Base-by-base conservation (phyloP, 2,329 filamentous ascomycete genomes). In the Ceratocystiopsis sp. region DNA sequence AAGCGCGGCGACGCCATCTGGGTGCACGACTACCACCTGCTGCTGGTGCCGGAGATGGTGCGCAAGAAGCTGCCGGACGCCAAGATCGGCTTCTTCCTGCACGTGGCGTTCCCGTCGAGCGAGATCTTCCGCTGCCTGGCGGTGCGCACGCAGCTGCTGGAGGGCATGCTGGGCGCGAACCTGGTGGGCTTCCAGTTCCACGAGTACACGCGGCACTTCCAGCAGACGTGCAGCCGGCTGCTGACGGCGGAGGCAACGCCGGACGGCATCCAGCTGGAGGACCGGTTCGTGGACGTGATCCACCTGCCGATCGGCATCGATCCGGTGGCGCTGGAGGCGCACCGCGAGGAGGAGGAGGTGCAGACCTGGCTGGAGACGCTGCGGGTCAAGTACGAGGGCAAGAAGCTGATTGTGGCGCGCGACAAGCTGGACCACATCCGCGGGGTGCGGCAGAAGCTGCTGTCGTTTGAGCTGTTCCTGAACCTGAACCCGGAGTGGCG, bases 381-480 rank as follows among this genome's bases (percentile, higher is more conserved):
- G 61, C 73, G 78, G 48, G 80, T 93, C 48, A 76, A 83, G 38
- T 96, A 95, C 62, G 73, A 78, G 51, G 85, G 79, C 52, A 95
- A 95, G 68, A 80, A 77, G 54, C 72, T 96, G 44, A 93, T 96
- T 52, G 87, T 95, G 13, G 85, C 85, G 11, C 78, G 89, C 42
- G 89, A 96, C 61, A 94, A 95, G 69, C 75, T 96, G 38, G 89
- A 96, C 59, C 79, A 84, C 51, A 84, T 96, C 45, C 80, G 87
- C 42, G 89, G 91, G 47, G 86, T 96, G 35, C 76, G 87, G 35
- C 89, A 94, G 62, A 96, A 96, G 67, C 71, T 96, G 7, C 68
- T 95, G 21, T 82, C 87, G 2, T 94, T 84, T 54, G 91, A 96
- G 61, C 64, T 95, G 10, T 96, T 96, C 63, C 71, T 96, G 38